phyloP scores from a whole-genome alignment of 2,329 filamentous ascomycete genomes.

The Colletotrichum liriopes region DNA sequence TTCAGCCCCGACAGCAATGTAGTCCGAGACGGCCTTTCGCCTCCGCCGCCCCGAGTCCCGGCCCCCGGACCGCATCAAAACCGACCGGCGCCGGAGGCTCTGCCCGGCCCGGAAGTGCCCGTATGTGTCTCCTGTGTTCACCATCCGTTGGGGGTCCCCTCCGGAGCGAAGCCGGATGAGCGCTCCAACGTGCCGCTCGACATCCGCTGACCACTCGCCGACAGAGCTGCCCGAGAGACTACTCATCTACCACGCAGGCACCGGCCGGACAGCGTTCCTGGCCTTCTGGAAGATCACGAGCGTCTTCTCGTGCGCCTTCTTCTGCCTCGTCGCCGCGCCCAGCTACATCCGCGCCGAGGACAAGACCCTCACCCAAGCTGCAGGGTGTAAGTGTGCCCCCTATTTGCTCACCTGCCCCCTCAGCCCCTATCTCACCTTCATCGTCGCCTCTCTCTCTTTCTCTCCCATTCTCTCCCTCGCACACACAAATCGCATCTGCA shows the following conservation, averaged over 20 bases:
- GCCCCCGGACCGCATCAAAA: conserved; percentile 13
- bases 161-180: not conserved
- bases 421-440: conserved; percentile 44
- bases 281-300: conserved; percentile 81
- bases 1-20: conserved; percentile 15
- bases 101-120: not conserved
- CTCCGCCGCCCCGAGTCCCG: conserved; percentile 22
- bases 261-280: conserved; percentile 75
- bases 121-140: not conserved
- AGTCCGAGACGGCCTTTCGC: conserved; percentile 34
- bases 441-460: not conserved
- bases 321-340: conserved; percentile 75
- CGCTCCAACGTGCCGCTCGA: not conserved
- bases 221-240: conserved; percentile 71
- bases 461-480: not conserved
- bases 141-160: not conserved
- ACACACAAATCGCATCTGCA: not conserved
- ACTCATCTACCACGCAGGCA: conserved; percentile 84
- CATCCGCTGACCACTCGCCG: conserved; percentile 2
- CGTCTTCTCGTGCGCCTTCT: conserved; percentile 78
- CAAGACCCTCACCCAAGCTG: conserved; percentile 54
- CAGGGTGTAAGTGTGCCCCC: conserved; percentile 54
- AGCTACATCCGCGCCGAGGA: conserved; percentile 63
- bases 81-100: conserved; percentile 18
- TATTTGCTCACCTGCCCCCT: not conserved